phyloP scores from a whole-genome alignment of 495 filamentous ascomycete genomes.

The Aspergillus hancockii region DNA sequence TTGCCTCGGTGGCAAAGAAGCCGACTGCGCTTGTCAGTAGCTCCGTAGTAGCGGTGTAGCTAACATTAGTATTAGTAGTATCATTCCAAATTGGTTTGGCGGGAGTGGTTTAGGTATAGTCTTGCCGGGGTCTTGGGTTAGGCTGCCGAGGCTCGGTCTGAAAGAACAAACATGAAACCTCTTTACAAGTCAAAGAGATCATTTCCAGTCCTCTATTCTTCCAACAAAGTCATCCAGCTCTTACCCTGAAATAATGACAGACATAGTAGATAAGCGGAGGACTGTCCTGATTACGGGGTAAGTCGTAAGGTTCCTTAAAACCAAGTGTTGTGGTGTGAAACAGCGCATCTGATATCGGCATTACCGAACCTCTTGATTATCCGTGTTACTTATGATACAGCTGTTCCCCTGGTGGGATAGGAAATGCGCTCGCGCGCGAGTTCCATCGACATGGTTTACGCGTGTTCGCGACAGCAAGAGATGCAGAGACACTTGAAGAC shows the following conservation, averaged over 20 bases:
- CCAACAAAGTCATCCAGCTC: too few species aligned
- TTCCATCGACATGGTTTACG: slow-evolving; percentile 52
- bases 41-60: too few species aligned
- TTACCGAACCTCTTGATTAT: not conserved
- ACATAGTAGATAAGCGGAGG: slow-evolving; percentile 34
- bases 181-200: too few species aligned
- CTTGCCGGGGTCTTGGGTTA: too few species aligned
- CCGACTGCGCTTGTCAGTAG: too few species aligned
- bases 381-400: slow-evolving; percentile 26
- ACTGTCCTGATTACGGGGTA: slow-evolving; percentile 52
- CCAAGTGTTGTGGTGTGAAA: not conserved
- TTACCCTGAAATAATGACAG: slow-evolving; percentile 17
- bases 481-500: slow-evolving; percentile 47
- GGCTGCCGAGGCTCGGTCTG: too few species aligned
- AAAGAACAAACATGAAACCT: too few species aligned
- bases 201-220: too few species aligned
- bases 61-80: too few species aligned
- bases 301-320: slow-evolving; percentile 10
- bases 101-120: too few species aligned
- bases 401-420: slow-evolving; percentile 59
- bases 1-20: too few species aligned
- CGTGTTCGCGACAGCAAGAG: slow-evolving; percentile 60
- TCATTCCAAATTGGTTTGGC: too few species aligned
- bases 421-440: slow-evolving; percentile 57
- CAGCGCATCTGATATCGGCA: not conserved